phyloP scores from a whole-genome alignment of 2,329 filamentous ascomycete species.

The Hymenoscyphus fructigenus region DNA sequence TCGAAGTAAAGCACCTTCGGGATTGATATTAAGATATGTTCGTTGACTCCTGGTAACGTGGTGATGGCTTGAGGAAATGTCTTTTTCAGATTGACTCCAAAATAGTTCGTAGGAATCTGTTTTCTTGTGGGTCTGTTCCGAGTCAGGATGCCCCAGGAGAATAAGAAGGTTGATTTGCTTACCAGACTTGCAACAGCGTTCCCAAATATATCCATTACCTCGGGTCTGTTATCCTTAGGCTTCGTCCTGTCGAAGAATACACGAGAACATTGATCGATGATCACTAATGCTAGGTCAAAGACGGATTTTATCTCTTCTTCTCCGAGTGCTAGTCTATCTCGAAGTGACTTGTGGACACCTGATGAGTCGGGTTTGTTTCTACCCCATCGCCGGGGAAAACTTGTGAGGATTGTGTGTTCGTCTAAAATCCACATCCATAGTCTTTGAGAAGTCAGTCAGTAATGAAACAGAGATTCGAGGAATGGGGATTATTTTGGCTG shows the following conservation, averaged over 20 bases:
- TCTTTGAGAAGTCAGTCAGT: conserved; percentile 1
- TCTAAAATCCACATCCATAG: conserved; percentile 46
- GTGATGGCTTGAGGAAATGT: not conserved
- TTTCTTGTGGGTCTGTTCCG: conserved; percentile 39
- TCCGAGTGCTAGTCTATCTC: conserved; percentile 32
- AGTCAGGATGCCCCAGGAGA: not conserved
- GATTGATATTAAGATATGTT: conserved; percentile 40
- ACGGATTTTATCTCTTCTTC: conserved; percentile 37
- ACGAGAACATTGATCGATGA: conserved; percentile 42
- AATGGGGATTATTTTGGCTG: not conserved
- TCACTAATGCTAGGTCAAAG: conserved; percentile 42
- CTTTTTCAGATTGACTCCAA: conserved; percentile 38
- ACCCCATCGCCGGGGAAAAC: conserved; percentile 44
- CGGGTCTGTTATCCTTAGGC: conserved; percentile 36
- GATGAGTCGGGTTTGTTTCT: conserved; percentile 42
- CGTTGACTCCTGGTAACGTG: conserved; percentile 1
- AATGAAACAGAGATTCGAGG: not conserved
- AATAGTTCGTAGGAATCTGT: conserved; percentile 41
- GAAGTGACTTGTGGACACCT: conserved; percentile 42
- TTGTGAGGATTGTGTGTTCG: conserved; percentile 40
- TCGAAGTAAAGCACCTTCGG: conserved; percentile 41
- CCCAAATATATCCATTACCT: conserved; percentile 44
- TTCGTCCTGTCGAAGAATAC: conserved; percentile 43
- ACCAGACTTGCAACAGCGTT: conserved; percentile 44
- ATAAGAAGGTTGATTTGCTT: conserved; percentile 20